These are phyloP conservation scores for Mycena rebaudengoi DNA, from an alignment of 768 basidiomycete genomes.

Conservation along the genomic window DNA sequence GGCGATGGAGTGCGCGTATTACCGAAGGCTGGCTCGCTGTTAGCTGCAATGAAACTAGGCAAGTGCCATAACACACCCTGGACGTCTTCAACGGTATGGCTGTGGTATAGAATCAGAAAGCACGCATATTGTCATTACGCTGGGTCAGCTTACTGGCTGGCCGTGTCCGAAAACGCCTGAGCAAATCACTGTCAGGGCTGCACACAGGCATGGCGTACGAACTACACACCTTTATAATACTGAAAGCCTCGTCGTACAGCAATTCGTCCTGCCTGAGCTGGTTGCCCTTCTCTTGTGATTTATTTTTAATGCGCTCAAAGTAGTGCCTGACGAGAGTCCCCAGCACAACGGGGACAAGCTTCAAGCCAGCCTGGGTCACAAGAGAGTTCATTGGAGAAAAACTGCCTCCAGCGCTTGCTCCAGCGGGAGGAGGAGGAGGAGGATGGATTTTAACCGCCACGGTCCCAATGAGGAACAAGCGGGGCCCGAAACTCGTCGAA, in stretches of 20 bases:
- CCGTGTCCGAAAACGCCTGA: conserved; percentile 78
- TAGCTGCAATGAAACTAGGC: not conserved
- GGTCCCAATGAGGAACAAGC: too few species aligned
- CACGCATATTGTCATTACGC: not conserved
- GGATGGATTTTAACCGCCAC: too few species aligned
- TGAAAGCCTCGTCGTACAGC: conserved; percentile 83
- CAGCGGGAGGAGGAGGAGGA: too few species aligned
- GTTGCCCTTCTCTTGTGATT: conserved; percentile 49
- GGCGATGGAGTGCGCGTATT: conserved; percentile 87
- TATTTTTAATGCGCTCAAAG: conserved; percentile 67
- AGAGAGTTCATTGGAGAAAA: conserved; percentile 24
- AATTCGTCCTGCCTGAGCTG: conserved; percentile 75
- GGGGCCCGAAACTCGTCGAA: too few species aligned
- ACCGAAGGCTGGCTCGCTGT: conserved; percentile 59
- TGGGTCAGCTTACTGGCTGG: conserved; percentile 63
- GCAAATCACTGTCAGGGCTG: not conserved
- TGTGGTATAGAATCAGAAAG: conserved; percentile 35
- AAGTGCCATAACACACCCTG: conserved; percentile 51
- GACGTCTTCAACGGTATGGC: conserved; percentile 87
- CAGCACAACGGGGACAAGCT: conserved; percentile 74
- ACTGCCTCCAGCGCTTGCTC: too few species aligned
- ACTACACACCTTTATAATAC: conserved; percentile 69
- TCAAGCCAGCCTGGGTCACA: conserved; percentile 55
- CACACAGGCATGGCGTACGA: not conserved
- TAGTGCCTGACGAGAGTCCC: conserved; percentile 90